These are phyloP conservation scores for Ramichloridium luteum DNA, from an alignment of 2,329 filamentous ascomycete genomes.

Conservation along the genomic window DNA sequence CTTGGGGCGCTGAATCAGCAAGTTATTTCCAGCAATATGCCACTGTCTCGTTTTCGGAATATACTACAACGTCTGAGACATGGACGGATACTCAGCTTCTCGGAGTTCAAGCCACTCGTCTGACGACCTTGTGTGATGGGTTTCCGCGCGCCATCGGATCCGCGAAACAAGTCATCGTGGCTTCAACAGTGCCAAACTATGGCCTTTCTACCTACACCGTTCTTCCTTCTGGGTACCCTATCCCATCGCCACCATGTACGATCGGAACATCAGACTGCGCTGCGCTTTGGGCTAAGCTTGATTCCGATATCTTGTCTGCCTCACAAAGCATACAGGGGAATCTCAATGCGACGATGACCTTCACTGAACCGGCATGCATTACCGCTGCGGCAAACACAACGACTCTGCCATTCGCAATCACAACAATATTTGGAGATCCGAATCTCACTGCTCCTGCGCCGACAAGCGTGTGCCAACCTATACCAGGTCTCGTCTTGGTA, in stretches of 20 bases:
- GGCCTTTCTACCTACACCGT: too few species aligned
- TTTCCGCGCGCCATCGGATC: constrained; percentile 12
- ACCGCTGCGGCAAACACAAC: neutral
- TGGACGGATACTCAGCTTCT: constrained; percentile 1
- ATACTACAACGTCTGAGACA: constrained; percentile 1
- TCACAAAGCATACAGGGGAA: neutral
- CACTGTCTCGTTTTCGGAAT: too few species aligned
- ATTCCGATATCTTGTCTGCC: neutral
- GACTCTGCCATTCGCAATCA: neutral
- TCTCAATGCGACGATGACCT: neutral
- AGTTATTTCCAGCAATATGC: constrained; percentile 3
- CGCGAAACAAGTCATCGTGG: constrained; percentile 4
- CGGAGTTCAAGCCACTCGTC: constrained; percentile 5
- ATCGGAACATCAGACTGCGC: constrained; percentile 4
- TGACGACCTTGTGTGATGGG: constrained; percentile 16
- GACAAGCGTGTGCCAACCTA: neutral
- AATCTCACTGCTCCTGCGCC: too few species aligned
- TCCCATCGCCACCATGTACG: constrained; percentile 8
- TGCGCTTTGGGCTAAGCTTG: neutral
- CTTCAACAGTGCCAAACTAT: constrained; percentile 4
- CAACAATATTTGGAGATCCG: too few species aligned
- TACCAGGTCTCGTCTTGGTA: constrained; percentile 4
- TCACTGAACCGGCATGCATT: neutral
- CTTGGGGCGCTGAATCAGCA: constrained; percentile 5
- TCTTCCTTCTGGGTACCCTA: constrained; percentile 3